Conservation (phyloP, 352 stramenopile genomes). For the Phytophthora uliginosa region DNA sequence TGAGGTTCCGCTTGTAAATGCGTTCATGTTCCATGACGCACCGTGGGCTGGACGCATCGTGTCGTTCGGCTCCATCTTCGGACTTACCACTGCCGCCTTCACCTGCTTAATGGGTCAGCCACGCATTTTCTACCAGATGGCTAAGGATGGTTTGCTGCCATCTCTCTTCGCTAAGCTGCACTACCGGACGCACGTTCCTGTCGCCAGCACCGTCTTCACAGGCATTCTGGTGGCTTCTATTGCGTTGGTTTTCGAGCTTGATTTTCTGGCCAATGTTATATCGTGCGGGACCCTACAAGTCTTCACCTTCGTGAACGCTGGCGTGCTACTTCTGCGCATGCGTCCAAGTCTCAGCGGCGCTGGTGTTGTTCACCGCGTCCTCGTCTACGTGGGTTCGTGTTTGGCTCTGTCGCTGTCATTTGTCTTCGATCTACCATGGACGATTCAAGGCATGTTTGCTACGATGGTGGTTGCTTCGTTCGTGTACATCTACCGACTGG, state of each 20-base stretch:
- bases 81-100: conserved; percentile 92
- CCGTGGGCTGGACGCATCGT: conserved; percentile 87
- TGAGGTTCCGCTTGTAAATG: conserved; percentile 87
- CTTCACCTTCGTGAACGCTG: conserved; percentile 95
- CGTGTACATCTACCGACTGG: conserved; percentile 61
- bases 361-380: conserved; percentile 59
- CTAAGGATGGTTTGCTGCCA: conserved; percentile 85
- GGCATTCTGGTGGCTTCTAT: conserved; percentile 81
- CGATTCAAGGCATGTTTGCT: conserved; percentile 46
- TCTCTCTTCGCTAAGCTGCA: conserved; percentile 73
- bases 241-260: conserved; percentile 92
- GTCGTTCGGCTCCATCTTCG: conserved; percentile 94
- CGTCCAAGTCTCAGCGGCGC: conserved; percentile 46
- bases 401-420: conserved; percentile 78
- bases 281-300: conserved; percentile 93
- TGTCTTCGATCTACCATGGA: conserved; percentile 70
- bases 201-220: conserved; percentile 92
- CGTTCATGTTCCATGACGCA: conserved; percentile 80
- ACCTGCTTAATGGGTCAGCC: conserved; percentile 94
- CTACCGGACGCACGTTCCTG: conserved; percentile 68
- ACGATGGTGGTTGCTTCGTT: conserved; percentile 54
- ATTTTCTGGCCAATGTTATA: conserved; percentile 94
- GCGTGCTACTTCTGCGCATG: conserved; percentile 89
- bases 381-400: conserved; percentile 69
- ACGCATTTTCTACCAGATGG: conserved; percentile 94